Base-by-base conservation (phyloP, 2,329 filamentous ascomycete genomes). In the Myotisia sp. region DNA sequence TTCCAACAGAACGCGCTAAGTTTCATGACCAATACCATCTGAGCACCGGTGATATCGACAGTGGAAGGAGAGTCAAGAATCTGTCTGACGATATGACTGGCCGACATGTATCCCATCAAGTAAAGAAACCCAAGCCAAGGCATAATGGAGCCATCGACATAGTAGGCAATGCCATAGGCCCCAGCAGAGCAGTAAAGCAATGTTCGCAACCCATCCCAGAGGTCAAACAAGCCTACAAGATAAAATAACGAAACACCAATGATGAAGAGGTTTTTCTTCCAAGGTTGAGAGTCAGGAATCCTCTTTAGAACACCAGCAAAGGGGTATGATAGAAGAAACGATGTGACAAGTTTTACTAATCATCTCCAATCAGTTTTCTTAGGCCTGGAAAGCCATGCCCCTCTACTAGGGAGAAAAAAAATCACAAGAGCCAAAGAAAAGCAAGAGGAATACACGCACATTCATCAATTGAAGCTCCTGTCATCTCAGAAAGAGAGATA, bases 1-100 rank as follows among this genome's bases (percentile, higher is more conserved):
- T 95, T 95, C 90, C 90, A 98, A 62, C 84, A 92, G 53, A 98
- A 98, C 4, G 87, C 81, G 14, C 77, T 84, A 22, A 98, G 73
- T 59, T 98, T 98, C 84, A 98, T 98, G 42, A 95, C 78, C 47
- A 95, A 62, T 21, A 98, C 90, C 90, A 98, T 98, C 58, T 98
- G 90, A 1, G 87, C 85, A 40, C 70, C 86, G 0, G 87, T 94
- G 46, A 98, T 86, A 54, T 98, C 90, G 39, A 93, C 67, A 2
- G 63, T 59, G 24, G 71, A 67, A 0, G 81, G 72, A 41, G 74
- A 68, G 46, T 79, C 67, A 24, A 70, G 62, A 24, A 76, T 71
- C 56, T 92, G 84, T 24, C 92, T 80, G 38, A 73, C 64, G 42
- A 98, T 78, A 56, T 98, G 90, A 54, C 75, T 92, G 48, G 87